These are phyloP conservation scores for Cercospora janseana DNA, from an alignment of 2,329 filamentous ascomycete species.

Conservation along the genomic window DNA sequence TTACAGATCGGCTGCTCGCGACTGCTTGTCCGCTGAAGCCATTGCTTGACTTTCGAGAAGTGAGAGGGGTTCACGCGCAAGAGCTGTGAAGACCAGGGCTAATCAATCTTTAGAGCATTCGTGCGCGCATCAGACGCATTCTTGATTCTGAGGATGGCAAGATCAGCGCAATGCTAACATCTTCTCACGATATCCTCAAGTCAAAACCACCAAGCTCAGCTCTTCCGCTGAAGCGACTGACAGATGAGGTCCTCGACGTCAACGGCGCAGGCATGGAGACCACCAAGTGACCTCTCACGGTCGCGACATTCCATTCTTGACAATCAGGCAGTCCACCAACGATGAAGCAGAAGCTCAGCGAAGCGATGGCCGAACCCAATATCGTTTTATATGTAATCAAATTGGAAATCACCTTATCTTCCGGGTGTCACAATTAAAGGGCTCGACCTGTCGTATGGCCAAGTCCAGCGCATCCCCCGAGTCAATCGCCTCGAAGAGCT, in stretches of 20 bases:
- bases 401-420: neutral
- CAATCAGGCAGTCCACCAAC: neutral
- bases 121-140: neutral
- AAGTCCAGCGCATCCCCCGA: neutral
- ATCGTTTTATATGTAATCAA: neutral
- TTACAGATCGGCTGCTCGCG: neutral
- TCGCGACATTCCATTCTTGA: constrained; percentile 1
- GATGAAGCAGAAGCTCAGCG: neutral
- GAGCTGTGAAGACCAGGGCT: neutral
- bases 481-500: constrained; percentile 12
- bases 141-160: neutral
- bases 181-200: constrained; percentile 18
- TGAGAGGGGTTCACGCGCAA: too few relatives aligned
- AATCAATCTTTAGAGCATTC: neutral
- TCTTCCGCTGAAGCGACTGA: constrained; percentile 7
- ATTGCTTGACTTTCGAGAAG: neutral
- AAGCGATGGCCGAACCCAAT: neutral
- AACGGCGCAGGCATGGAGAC: constrained; percentile 20
- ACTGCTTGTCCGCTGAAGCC: neutral
- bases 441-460: neutral
- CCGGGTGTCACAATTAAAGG: neutral
- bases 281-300: constrained; percentile 4
- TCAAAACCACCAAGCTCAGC: constrained; percentile 5
- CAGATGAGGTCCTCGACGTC: constrained; percentile 16
- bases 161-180: constrained; percentile 6